Evolutionary conservation across 2,329 filamentous ascomycete species (phyloP), one percentile per base, ranked within the genome.

Genomic region (Rutstroemia sp.): DNA sequence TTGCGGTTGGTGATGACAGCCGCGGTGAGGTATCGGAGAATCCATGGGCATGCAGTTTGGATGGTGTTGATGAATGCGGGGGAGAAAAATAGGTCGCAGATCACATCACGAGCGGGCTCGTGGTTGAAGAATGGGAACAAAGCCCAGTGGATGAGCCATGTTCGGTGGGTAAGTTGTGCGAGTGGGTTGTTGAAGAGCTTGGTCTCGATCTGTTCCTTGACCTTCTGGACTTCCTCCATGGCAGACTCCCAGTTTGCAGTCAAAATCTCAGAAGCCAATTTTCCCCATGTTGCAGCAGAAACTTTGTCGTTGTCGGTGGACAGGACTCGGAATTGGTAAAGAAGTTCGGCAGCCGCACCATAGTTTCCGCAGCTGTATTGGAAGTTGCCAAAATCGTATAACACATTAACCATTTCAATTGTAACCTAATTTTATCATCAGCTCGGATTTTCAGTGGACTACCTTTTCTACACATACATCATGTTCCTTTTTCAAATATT

Each of bases 91-190:
- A 97, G 85, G 67, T 99, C 94, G 70, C 94, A 89, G 67, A 99
- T 82, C 65, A 84, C 83, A 71, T 99, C 94, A 69, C 92, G 90
- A 58, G 90, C 89, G 63, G 84, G 81, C 69, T 97, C 92, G 77
- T 89, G 87, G 84, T 99, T 97, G 83, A 97, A 99, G 77, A 96
- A 92, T 60, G 94, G 92, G 83, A 97, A 99, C 60, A 99, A 86
- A 47, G 89, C 86, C 92, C 94, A 99, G 87, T 99, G 94, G 68
- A 96, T 88, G 68, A 99, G 80, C 89, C 92, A 96, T 58, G 92
- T 95, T 71, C 94, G 89, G 80, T 96, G 92, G 73, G 92, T 87
- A 61, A 99, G 87, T 78, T 99, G 94, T 59, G 89, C 92, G 63
- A 96, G 83, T 27, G 92, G 89, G 80, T 96, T 96, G 81, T 87